phyloP scores from a whole-genome alignment of 2,329 filamentous ascomycete genomes.

The Dactylellina parvicollis region DNA sequence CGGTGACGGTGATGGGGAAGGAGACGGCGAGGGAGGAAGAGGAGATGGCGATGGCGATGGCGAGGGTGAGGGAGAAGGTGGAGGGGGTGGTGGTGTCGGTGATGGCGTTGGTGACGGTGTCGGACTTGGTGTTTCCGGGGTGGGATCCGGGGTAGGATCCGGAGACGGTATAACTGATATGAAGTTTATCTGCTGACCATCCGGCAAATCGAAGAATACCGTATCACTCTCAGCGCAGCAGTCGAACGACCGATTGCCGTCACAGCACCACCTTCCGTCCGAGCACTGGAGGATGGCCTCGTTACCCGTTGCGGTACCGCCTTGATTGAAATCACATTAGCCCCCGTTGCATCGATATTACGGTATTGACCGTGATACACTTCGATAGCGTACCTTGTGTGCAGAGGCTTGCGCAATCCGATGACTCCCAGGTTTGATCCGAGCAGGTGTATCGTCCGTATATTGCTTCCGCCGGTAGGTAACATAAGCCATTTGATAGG shows the following conservation, averaged over 20 bases:
- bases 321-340: slow-evolving; percentile 46
- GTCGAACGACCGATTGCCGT: slow-evolving; percentile 53
- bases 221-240: slow-evolving; percentile 9
- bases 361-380: too few species aligned
- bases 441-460: slow-evolving; percentile 60
- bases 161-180: background rate
- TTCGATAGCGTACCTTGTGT: slow-evolving; percentile 55
- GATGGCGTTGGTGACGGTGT: too few species aligned
- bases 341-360: background rate
- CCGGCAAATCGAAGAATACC: slow-evolving; percentile 5
- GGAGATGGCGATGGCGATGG: background rate
- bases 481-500: slow-evolving; percentile 60
- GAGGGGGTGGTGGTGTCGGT: too few species aligned
- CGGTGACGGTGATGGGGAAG: background rate
- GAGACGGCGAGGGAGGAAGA: background rate
- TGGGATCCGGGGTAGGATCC: background rate
- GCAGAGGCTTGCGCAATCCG: slow-evolving; percentile 58
- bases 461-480: slow-evolving; percentile 54
- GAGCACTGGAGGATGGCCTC: slow-evolving; percentile 59
- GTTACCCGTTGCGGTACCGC: slow-evolving; percentile 57
- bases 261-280: slow-evolving; percentile 59
- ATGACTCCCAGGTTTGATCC: slow-evolving; percentile 58
- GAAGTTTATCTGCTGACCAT: background rate
- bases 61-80: too few species aligned
- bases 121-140: background rate